Evolutionary conservation across 106 monocot species (phyloP).

Genomic region (Dendrobium chrysotoxum): DNA sequence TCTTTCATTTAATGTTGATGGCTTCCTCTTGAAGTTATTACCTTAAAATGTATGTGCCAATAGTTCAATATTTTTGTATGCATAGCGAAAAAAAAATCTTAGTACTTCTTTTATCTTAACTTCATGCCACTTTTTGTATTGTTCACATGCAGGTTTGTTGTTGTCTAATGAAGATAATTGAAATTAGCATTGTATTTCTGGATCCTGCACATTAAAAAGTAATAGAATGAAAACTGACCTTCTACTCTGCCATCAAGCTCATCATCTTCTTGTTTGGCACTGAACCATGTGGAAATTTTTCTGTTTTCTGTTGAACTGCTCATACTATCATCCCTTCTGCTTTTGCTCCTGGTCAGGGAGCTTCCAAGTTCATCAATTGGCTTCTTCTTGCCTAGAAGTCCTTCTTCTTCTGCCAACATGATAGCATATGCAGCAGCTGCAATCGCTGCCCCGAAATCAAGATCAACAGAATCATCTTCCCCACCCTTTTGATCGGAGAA

Average conservation of each 20-base stretch:
- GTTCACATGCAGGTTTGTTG: neutral
- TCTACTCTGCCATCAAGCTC: constrained; percentile 22
- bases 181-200: neutral
- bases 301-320: constrained; percentile 16
- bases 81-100: neutral
- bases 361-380: constrained; percentile 6
- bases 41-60: neutral
- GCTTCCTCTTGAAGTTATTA: constrained; percentile 9
- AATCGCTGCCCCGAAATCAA: constrained; percentile 39
- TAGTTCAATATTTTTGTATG: neutral
- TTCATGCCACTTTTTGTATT: neutral
- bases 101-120: neutral
- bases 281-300: constrained; percentile 46
- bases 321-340: constrained; percentile 26
- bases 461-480: constrained; percentile 16
- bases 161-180: neutral
- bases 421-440: constrained; percentile 76
- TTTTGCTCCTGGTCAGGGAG: constrained; percentile 17
- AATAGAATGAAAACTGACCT: constrained; percentile 25
- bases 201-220: neutral
- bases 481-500: constrained; percentile 33
- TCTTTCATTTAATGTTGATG: constrained; percentile 5
- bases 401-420: constrained; percentile 31
- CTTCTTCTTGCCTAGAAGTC: constrained; percentile 15
- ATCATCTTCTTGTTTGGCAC: constrained; percentile 24